Evolutionary conservation across 257 asterid species (phyloP), one percentile per base, ranked within the genome.

Genomic region (Rehmannia glutinosa): DNA sequence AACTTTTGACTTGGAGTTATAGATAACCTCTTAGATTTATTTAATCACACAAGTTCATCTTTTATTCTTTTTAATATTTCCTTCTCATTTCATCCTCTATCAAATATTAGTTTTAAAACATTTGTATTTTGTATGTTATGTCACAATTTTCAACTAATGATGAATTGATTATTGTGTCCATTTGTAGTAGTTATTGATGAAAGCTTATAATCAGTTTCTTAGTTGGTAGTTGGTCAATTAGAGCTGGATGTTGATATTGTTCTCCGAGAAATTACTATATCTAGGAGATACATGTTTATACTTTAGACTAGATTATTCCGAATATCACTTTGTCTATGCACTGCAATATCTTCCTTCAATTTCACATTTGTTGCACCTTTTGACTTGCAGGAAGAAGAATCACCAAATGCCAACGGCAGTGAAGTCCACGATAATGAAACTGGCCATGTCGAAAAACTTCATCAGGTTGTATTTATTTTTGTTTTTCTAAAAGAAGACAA

Each of bases 351-450:
- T 23, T 43, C 71, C 63, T 56, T 47, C 73, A 58, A 36, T 17
- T 50, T 54, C 47, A 42, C 55, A 17, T 47, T 8, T 46, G 8
- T 45, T 25, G 13, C 27, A 1, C 41, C 33, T 71, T 42, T 0
- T 35, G 6, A 61, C 43, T 54, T 77, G 32, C 83, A 87, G 90
- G 89, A 77, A 70, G 86, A 77, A 77, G 74, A 76, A 68, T 39
- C 74, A 13, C 68, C 43, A 32, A 63, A 75, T 45, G 47, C 73
- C 64, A 80, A 66, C 32, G 84, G 77, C 36, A 49, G 71, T 38
- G 84, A 70, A 71, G 54, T 69, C 25, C 49, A 68, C 23, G 68
- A 68, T 25, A 74, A 64, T 69, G 81, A 77, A 53, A 23, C 82
- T 9, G 75, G 73, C 53, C 72, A 57, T 15, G 71, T 43, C 4